A percentile compares a stretch with the other conserved stretches of the same genome.
These are phyloP conservation scores for Verbascum thapsus DNA, from an alignment of 257 asterid species.

Conservation along the genomic window DNA sequence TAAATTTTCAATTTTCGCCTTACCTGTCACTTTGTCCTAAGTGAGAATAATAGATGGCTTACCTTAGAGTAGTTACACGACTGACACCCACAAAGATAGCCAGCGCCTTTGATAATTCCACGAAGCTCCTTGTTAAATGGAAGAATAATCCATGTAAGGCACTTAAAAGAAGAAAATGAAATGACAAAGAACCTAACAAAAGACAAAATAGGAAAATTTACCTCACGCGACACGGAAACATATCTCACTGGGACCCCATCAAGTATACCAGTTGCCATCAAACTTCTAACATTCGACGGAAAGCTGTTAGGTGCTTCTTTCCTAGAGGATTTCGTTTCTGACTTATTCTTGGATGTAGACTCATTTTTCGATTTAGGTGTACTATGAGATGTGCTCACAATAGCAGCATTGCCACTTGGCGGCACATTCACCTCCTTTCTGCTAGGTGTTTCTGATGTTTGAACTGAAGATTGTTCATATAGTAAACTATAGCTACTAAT, in stretches of 20 bases:
- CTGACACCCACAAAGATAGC: conserved; percentile 91
- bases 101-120: conserved; percentile 88
- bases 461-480: conserved; percentile 63
- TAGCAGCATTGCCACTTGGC: conserved; percentile 39
- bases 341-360: conserved; percentile 47
- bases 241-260: conserved; percentile 92
- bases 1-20: too few relatives aligned
- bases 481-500: conserved; percentile 58
- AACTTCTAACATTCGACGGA: conserved; percentile 93
- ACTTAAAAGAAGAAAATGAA: conserved; percentile 7
- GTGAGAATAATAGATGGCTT: conserved; percentile 23
- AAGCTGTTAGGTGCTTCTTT: conserved; percentile 95
- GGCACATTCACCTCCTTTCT: conserved; percentile 46
- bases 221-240: conserved; percentile 74
- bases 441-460: conserved; percentile 46
- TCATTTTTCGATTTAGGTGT: conserved; percentile 50
- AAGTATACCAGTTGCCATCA: conserved; percentile 90
- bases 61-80: conserved; percentile 84
- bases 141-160: conserved; percentile 36
- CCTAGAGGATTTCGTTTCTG: conserved; percentile 59
- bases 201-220: conserved; percentile 31
- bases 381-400: conserved; percentile 39
- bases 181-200: conserved; percentile 12
- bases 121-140: conserved; percentile 64
- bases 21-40: not conserved